These are phyloP conservation scores for Starmerella bombicola DNA, from an alignment of 805 yeast genomes.

Conservation along the genomic window DNA sequence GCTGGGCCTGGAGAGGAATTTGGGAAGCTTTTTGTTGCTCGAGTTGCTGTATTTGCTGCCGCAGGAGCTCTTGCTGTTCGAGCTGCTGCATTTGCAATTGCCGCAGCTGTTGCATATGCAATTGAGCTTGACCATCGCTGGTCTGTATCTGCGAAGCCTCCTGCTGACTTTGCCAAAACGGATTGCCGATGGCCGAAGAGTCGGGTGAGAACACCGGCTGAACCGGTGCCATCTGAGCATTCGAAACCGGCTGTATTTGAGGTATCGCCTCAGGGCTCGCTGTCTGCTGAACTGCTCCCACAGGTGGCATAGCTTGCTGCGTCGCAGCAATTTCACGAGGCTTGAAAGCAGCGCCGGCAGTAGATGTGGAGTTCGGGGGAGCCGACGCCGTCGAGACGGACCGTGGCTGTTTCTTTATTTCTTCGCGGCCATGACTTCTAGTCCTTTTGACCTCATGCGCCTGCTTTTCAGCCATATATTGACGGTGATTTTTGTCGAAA, in stretches of 20 bases:
- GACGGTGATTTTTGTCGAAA: constrained; percentile 67
- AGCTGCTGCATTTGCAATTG: constrained; percentile 24
- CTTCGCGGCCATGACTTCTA: constrained; percentile 3
- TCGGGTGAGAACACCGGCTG: not conserved
- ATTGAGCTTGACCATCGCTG: constrained; percentile 23
- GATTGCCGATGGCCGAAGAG: constrained; percentile 7
- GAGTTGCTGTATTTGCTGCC: constrained; percentile 22
- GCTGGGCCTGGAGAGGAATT: constrained; percentile 11
- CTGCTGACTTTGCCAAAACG: constrained; percentile 20
- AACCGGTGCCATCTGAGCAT: not conserved
- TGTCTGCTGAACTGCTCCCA: not conserved
- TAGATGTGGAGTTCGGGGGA: constrained; percentile 1
- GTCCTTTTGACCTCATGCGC: constrained; percentile 26
- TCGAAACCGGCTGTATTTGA: not conserved
- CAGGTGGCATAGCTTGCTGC: not conserved
- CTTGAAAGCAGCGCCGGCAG: not conserved
- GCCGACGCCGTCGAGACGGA: constrained; percentile 5
- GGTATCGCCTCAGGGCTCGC: not conserved
- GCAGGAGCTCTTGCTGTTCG: constrained; percentile 22
- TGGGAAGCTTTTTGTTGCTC: constrained; percentile 19
- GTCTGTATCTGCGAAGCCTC: constrained; percentile 20
- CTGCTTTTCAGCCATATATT: constrained; percentile 57
- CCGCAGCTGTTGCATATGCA: constrained; percentile 26
- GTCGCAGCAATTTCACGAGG: not conserved
- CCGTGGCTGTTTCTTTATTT: constrained; percentile 1